Evolutionary conservation across 805 yeast genomes (phyloP), one percentile per base, ranked within the genome.

Genomic region (Nematodospora valgi): DNA sequence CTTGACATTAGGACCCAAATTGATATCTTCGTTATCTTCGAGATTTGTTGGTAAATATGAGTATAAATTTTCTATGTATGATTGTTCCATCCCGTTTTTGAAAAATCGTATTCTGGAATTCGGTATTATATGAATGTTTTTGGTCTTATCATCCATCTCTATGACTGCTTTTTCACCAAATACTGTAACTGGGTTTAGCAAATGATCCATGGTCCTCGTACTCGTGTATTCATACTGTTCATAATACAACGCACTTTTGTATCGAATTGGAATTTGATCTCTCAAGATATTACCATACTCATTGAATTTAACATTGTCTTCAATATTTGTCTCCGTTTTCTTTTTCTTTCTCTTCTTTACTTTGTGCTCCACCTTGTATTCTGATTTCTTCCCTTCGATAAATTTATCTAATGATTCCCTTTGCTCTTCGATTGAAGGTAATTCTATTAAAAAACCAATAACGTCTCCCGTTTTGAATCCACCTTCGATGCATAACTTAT

Each of bases 191-290:
- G 89, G 89, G 41, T 82, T 78, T 37, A 85, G 62, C 36, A 83
- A 59, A 50, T 83, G 89, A 29, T 82, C 84, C 83, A 85, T 81
- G 23, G 70, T 72, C 43, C 76, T 80, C 0, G 86, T 75, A 3
- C 78, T 62, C 4, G 79, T 73, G 50, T 84, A 86, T 54, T 93
- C 97, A 40, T 78, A 81, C 48, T 82, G 86, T 54, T 93, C 99
- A 54, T 80, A 88, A 59, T 77, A 88, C 18, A 86, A 61, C 31
- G 81, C 80, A 38, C 75, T 80, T 51, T 82, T 85, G 59, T 83
- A 87, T 47, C 83, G 73, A 33, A 93, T 85, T 2, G 97, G 96
- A 34, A 85, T 81, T 49, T 91, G 87, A 49, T 88, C 97, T 37
- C 98, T 71, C 2, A 74, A 58, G 11, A 84, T 64, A 45, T 82